phyloP scores from a whole-genome alignment of 352 stramenopile species.

The Phytophthora brassicae region DNA sequence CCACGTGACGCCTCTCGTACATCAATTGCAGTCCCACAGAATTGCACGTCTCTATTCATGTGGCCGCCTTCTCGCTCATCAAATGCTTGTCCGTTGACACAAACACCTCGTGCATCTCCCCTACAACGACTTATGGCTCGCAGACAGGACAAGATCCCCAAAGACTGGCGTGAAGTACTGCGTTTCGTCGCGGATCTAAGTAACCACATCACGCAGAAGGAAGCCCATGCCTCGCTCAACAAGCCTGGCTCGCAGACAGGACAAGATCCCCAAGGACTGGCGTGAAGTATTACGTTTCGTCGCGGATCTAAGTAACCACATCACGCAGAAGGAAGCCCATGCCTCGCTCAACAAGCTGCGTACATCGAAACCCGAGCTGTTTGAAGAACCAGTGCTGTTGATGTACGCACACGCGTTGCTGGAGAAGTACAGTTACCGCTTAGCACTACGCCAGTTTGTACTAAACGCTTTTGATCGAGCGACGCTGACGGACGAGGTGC shows the following conservation, averaged over 20 bases:
- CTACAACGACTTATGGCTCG: conserved; percentile 62
- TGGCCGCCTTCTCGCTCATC: conserved; percentile 54
- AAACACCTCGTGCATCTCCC: conserved; percentile 55
- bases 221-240: conserved; percentile 84
- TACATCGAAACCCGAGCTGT: conserved; percentile 64
- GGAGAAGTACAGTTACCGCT: conserved; percentile 83
- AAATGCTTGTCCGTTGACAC: conserved; percentile 45
- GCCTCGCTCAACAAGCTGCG: conserved; percentile 84
- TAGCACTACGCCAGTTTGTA: conserved; percentile 85
- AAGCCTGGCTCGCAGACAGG: conserved; percentile 49
- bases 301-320: conserved; percentile 87
- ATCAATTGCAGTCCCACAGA: conserved; percentile 82
- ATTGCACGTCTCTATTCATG: conserved; percentile 79
- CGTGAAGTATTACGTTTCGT: conserved; percentile 77
- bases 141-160: conserved; percentile 60
- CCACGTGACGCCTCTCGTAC: conserved; percentile 62
- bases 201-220: conserved; percentile 90
- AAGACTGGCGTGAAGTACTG: conserved; percentile 79
- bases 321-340: conserved; percentile 89
- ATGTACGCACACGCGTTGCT: conserved; percentile 83
- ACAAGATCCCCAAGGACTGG: conserved; percentile 76
- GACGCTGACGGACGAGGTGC: conserved; percentile 71
- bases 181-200: conserved; percentile 81
- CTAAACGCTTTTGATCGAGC: conserved; percentile 84
- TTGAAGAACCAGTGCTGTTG: conserved; percentile 82